Percentiles rank a stretch among this genome's conserved stretches.
phyloP scores from a whole-genome alignment of 2,329 filamentous ascomycete species.

The Penicillium corylophilum region DNA sequence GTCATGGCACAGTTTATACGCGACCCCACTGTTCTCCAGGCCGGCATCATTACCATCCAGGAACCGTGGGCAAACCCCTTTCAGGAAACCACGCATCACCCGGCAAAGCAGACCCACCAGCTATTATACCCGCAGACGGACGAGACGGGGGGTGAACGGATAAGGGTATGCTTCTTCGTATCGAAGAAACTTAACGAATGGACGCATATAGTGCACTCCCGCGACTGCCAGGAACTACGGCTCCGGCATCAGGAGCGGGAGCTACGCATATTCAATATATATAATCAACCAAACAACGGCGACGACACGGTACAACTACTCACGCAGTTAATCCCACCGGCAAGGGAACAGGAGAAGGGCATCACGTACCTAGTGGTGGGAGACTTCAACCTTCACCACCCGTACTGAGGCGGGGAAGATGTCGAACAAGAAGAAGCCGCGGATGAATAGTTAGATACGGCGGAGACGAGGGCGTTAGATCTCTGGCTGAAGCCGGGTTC shows the following conservation, averaged over 20 bases:
- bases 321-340: no score
- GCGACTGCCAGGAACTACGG: not conserved
- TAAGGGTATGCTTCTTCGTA: not conserved
- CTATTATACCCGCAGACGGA: not conserved
- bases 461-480: not conserved
- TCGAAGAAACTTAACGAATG: not conserved
- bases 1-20: not conserved
- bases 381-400: no score
- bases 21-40: not conserved
- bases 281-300: not conserved
- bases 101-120: not conserved
- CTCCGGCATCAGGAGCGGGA: not conserved
- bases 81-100: not conserved
- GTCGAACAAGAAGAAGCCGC: not conserved
- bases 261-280: not conserved
- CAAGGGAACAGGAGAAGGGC: no score
- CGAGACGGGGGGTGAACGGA: not conserved
- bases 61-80: not conserved
- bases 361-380: no score
- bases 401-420: slow-evolving; percentile 1
- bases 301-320: no score
- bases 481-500: slow-evolving; percentile 1
- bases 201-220: no score
- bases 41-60: slow-evolving; percentile 1
- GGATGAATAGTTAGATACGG: not conserved